A percentile compares a stretch with the other conserved stretches of the same genome.
These are phyloP conservation scores for Dendrobium chrysotoxum DNA, from an alignment of 106 monocot species.

Conservation along the genomic window DNA sequence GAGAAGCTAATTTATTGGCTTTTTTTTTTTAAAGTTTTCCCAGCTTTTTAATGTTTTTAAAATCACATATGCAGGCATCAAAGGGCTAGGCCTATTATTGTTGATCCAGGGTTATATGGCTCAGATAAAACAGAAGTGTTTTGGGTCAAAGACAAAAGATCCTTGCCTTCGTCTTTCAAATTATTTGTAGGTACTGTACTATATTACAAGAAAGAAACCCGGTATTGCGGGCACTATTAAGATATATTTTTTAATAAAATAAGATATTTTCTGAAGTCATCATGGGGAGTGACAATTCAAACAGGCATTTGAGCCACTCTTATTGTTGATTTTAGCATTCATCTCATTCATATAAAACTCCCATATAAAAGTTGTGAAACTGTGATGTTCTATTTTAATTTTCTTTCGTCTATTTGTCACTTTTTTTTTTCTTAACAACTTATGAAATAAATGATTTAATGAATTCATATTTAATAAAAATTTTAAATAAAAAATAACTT, in stretches of 20 bases:
- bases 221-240: background rate
- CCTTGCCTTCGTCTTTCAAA: slow-evolving; percentile 84
- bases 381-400: too few species aligned
- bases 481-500: too few species aligned
- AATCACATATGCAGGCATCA: slow-evolving; percentile 44
- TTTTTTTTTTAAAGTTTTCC: slow-evolving; percentile 1
- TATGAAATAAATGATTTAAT: too few species aligned
- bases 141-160: slow-evolving; percentile 85
- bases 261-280: too few species aligned
- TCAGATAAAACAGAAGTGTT: slow-evolving; percentile 51
- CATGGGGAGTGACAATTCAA: too few species aligned
- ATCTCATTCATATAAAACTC: too few species aligned
- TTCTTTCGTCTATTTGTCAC: too few species aligned
- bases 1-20: background rate
- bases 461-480: too few species aligned
- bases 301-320: too few species aligned
- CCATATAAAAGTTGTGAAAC: too few species aligned
- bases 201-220: background rate
- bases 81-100: slow-evolving; percentile 84
- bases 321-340: too few species aligned
- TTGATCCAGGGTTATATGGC: slow-evolving; percentile 70
- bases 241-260: background rate
- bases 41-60: background rate
- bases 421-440: too few species aligned
- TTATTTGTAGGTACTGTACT: slow-evolving; percentile 70